Base-by-base conservation (phyloP, 1,284 basidiomycete species). In the Ustilago shanxiensis region DNA sequence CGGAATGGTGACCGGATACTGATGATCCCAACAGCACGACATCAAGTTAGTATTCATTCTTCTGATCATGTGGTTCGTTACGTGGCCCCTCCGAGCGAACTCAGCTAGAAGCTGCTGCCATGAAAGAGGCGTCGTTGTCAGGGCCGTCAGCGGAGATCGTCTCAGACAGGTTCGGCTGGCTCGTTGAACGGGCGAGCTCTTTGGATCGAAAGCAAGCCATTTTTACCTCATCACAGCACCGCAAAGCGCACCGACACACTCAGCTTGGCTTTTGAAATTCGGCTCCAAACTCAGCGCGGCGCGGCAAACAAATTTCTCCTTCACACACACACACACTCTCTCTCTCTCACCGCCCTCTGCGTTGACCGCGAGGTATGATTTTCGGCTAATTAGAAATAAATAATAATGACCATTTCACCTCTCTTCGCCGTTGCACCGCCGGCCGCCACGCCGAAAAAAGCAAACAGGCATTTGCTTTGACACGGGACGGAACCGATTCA, bases 361-460 rank as follows among this genome's bases (percentile, higher is more conserved):
- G n/a, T n/a, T 44, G 41, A 49, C 47, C 47, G 47, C 47, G 47
- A 9, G 47, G 47, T 49, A 11, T 14, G 20, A 26, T 9, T 16
- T n/a, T 14, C 47, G 47, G 26, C 13, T 49, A 49, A 14, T 49
- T 49, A 49, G 28, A 26, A 24, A 14, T 9, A 49, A 49, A 26
- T 26, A 11, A 49, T 14, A 37, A 8, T 10, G 14, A 37, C 39
- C 8, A 41, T 20, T 45, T 45, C 44, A n/a, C 44, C 44, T 45
- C 44, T 20, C n/a, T 20, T 45, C 44, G 11, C 44, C 44, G 44
- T 53, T n/a, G 35, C 35, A 22, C 51, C 51, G 51, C 31, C 51
- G 51, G 51, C 33, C 37, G 31, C 37, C 51, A 53, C 22, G 35
- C 37, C 52, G 44, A 24, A 18, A 24, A 18, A 22, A 22, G 16